phyloP scores from a whole-genome alignment of 2,329 filamentous ascomycete genomes.

The Calonectria pteridis region DNA sequence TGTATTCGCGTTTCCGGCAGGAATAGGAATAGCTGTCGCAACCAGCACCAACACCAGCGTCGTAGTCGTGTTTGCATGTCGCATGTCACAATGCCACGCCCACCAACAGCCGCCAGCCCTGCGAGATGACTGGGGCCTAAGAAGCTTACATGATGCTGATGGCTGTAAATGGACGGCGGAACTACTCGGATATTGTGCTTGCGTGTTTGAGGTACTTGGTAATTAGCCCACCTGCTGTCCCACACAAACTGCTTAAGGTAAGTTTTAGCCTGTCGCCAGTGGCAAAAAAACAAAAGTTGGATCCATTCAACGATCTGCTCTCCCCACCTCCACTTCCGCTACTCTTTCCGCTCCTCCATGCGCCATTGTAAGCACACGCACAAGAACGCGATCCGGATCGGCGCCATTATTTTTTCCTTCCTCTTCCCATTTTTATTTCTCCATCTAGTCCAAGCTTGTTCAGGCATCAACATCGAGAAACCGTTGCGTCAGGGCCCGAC shows the following conservation, averaged over 20 bases:
- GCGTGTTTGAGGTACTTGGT: slow-evolving; percentile 8
- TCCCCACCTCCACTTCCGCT: slow-evolving; percentile 26
- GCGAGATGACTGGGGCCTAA: slow-evolving; percentile 1
- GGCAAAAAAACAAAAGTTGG: slow-evolving; percentile 22
- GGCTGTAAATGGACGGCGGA: not conserved
- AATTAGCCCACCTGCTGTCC: slow-evolving; percentile 7
- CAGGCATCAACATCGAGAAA: not conserved
- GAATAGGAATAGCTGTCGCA: slow-evolving; percentile 1
- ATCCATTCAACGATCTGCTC: slow-evolving; percentile 17
- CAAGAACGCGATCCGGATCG: slow-evolving; percentile 27
- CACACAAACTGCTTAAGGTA: slow-evolving; percentile 15
- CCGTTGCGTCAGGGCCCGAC: not conserved
- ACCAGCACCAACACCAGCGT: not conserved
- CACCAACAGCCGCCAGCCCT: not conserved
- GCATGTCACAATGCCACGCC: slow-evolving; percentile 4
- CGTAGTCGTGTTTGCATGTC: not conserved
- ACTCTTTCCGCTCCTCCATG: slow-evolving; percentile 23
- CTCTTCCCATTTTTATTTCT: slow-evolving; percentile 1
- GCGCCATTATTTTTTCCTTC: slow-evolving; percentile 27
- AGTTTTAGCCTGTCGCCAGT: slow-evolving; percentile 22
- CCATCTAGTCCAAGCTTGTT: not conserved
- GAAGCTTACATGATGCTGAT: slow-evolving; percentile 11
- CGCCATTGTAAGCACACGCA: not conserved
- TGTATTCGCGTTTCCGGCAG: not conserved
- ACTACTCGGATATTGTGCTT: slow-evolving; percentile 6